These are phyloP conservation scores for Colletotrichum sp. DNA, from an alignment of 2,329 filamentous ascomycete genomes.

Conservation along the genomic window DNA sequence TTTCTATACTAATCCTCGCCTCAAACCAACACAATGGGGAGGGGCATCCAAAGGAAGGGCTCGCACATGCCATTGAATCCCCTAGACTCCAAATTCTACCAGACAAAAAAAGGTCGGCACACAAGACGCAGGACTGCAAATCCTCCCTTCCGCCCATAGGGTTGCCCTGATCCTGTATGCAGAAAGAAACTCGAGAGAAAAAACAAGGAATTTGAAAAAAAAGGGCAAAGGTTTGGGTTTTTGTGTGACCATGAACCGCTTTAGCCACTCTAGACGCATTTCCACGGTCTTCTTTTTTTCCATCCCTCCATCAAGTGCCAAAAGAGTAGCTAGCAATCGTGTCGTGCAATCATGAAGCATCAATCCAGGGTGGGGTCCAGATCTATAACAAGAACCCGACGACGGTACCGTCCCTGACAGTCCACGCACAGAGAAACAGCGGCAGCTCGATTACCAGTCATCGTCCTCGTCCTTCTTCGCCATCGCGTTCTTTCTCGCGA, in stretches of 20 bases:
- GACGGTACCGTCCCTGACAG: conserved; percentile 7
- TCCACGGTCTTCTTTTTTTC: background rate
- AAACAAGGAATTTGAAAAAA: background rate
- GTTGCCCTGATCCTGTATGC: conserved; percentile 23
- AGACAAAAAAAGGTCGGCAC: conserved; percentile 3
- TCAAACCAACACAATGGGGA: conserved; percentile 17
- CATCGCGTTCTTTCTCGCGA: conserved; percentile 79
- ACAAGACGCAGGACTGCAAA: conserved; percentile 9
- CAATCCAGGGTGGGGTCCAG: conserved; percentile 5
- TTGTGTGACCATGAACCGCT: conserved; percentile 7
- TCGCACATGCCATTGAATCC: conserved; percentile 12
- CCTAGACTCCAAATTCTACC: conserved; percentile 15
- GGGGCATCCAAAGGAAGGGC: conserved; percentile 17
- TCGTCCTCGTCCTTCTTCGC: conserved; percentile 72
- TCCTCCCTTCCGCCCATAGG: conserved; percentile 10
- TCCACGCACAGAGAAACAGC: conserved; percentile 10
- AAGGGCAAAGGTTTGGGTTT: background rate
- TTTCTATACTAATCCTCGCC: conserved; percentile 19
- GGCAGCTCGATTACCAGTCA: conserved; percentile 59
- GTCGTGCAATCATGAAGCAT: conserved; percentile 23
- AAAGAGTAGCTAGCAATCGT: conserved; percentile 14
- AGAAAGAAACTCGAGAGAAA: conserved; percentile 11
- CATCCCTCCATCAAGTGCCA: conserved; percentile 1
- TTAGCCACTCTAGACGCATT: conserved; percentile 2
- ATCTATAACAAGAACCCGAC: conserved; percentile 10